A percentile compares a stretch with the other conserved stretches of the same genome.
Conservation (phyloP, 208 protist genomes). For the Acanthamoeba lenticulata region DNA sequence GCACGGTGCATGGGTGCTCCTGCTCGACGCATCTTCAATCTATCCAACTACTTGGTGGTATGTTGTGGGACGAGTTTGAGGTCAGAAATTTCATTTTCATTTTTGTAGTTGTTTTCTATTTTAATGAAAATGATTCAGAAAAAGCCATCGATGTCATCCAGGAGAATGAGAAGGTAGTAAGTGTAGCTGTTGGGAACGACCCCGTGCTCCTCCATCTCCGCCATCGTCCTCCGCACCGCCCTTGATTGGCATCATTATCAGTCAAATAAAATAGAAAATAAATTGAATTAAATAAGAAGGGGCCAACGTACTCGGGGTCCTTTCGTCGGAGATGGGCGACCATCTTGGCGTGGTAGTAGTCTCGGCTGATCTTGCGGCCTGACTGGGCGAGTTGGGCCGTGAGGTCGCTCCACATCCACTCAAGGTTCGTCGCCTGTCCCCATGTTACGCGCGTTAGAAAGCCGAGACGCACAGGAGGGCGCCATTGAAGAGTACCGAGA, state of each 20-base stretch:
- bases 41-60: no score
- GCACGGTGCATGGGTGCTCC: no score
- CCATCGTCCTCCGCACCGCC: not conserved
- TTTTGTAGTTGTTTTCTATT: no score
- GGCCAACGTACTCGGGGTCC: not conserved
- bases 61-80: no score
- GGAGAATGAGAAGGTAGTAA: not conserved
- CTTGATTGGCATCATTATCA: not conserved
- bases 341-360: constrained; percentile 36
- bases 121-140: not conserved
- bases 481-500: not conserved
- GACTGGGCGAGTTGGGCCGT: not conserved
- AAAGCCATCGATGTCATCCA: not conserved
- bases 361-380: not conserved
- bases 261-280: not conserved
- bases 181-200: not conserved
- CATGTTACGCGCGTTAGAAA: not conserved
- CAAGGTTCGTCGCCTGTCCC: not conserved
- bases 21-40: no score
- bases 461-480: not conserved
- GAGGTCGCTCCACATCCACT: not conserved
- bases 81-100: no score
- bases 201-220: not conserved
- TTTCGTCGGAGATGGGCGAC: not conserved
- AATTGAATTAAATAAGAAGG: not conserved